Evolutionary conservation across 495 filamentous ascomycete species (phyloP).

Genomic region (Letharia lupina): DNA sequence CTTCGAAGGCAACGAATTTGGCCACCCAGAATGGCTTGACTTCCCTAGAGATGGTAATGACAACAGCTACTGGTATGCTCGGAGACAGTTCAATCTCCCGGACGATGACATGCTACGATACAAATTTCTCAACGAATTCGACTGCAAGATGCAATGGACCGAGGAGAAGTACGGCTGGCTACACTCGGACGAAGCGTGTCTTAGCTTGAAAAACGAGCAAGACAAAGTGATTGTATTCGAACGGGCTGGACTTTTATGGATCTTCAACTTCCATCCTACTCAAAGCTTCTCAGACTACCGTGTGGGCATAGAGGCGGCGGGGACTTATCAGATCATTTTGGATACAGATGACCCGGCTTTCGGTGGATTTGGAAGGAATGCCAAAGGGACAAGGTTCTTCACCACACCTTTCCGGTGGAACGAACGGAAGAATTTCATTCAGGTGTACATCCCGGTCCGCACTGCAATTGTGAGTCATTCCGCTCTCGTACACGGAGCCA

Average conservation of each 20-base stretch:
- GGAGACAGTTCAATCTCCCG: slow-evolving; percentile 87
- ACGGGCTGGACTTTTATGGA: slow-evolving; percentile 78
- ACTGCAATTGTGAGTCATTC: slow-evolving; percentile 68
- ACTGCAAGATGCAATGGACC: slow-evolving; percentile 76
- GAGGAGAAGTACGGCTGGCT: slow-evolving; percentile 93
- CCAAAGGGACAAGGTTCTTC: slow-evolving; percentile 74
- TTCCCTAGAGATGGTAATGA: slow-evolving; percentile 91
- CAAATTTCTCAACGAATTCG: slow-evolving; percentile 88
- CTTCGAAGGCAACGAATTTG: slow-evolving; percentile 98
- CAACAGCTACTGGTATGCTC: slow-evolving; percentile 95
- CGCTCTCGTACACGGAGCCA: neutral
- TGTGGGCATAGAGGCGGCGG: slow-evolving; percentile 72
- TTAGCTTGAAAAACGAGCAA: slow-evolving; percentile 84
- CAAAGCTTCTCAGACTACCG: slow-evolving; percentile 87
- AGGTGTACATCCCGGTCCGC: slow-evolving; percentile 82
- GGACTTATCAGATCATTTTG: slow-evolving; percentile 82
- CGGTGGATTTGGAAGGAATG: slow-evolving; percentile 72
- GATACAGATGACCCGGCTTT: slow-evolving; percentile 70
- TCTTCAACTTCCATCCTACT: slow-evolving; percentile 94
- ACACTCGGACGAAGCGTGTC: slow-evolving; percentile 75
- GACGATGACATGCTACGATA: slow-evolving; percentile 83
- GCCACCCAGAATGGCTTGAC: slow-evolving; percentile 98
- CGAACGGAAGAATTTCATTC: slow-evolving; percentile 74
- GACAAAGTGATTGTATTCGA: slow-evolving; percentile 98
- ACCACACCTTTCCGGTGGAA: slow-evolving; percentile 89